Evolutionary conservation across 192 early-diverging fungal species (phyloP).

Genomic region (Spinellus fusiger): DNA sequence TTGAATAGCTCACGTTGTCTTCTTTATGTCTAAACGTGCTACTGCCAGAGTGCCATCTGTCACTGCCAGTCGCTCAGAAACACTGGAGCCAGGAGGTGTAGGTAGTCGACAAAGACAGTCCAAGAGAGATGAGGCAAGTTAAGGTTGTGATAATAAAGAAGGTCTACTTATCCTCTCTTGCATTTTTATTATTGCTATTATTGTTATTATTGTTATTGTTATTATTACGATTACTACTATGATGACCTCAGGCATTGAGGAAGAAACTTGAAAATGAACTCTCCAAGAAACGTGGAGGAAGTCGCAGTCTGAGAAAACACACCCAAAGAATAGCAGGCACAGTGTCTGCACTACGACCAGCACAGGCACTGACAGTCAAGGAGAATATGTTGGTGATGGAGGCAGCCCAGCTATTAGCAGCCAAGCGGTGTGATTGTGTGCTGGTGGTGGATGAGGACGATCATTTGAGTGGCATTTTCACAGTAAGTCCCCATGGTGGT

Average conservation of each 20-base stretch:
- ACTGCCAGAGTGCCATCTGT: not conserved
- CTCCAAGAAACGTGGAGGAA: conserved; percentile 48
- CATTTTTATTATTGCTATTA: too few species aligned
- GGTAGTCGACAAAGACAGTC: conserved; percentile 31
- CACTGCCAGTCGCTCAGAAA: not conserved
- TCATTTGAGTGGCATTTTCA: conserved; percentile 91
- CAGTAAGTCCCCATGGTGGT: conserved; percentile 25
- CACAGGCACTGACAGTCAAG: conserved; percentile 80
- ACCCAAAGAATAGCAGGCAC: conserved; percentile 60
- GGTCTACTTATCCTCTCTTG: not conserved
- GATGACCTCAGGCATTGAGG: conserved; percentile 57
- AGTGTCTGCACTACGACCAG: conserved; percentile 83
- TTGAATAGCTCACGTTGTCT: not conserved
- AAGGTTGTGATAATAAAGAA: not conserved
- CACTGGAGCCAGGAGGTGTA: not conserved
- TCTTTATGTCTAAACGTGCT: not conserved
- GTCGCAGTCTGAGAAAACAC: conserved; percentile 16
- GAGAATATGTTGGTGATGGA: conserved; percentile 72
- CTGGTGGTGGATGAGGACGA: conserved; percentile 91
- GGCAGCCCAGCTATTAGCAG: conserved; percentile 93
- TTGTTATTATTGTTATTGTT: too few species aligned
- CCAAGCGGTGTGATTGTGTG: conserved; percentile 92
- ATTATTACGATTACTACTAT: too few species aligned
- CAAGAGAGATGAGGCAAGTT: conserved; percentile 38
- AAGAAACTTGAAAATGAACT: conserved; percentile 70